These are phyloP conservation scores for Beauveria australis DNA, from an alignment of 2,329 filamentous ascomycete species.

Conservation along the genomic window DNA sequence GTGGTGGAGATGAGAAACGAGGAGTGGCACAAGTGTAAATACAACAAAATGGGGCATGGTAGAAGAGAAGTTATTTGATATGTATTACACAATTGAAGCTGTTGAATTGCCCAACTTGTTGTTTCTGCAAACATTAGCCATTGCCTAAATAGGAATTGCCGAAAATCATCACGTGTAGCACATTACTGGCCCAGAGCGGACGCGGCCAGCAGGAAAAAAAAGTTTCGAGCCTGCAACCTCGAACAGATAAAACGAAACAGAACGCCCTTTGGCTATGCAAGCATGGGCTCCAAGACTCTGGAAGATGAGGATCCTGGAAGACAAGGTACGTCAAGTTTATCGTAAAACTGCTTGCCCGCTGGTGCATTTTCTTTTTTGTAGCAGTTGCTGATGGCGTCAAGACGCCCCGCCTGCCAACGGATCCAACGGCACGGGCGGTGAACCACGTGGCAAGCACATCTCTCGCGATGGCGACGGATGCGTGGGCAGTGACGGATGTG, in stretches of 20 bases:
- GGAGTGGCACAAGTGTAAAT: too few species aligned
- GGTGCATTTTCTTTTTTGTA: neutral
- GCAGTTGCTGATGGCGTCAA: neutral
- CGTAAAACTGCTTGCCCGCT: neutral
- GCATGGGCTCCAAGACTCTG: constrained; percentile 11
- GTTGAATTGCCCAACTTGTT: neutral
- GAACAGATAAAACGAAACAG: neutral
- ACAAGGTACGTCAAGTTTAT: constrained; percentile 3
- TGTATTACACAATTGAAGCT: neutral
- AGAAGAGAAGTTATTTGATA: too few species aligned
- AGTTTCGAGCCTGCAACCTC: neutral
- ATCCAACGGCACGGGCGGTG: constrained; percentile 4
- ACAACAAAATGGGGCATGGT: too few species aligned
- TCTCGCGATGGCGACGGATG: constrained; percentile 10
- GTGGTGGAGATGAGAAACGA: neutral
- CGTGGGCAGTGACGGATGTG: constrained; percentile 6
- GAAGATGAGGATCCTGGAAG: constrained; percentile 10
- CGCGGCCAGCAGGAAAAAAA: neutral
- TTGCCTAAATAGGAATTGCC: neutral
- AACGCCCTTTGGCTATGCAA: constrained; percentile 3
- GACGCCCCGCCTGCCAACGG: constrained; percentile 8
- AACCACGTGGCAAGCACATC: constrained; percentile 8
- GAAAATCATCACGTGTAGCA: neutral
- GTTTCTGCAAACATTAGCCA: neutral
- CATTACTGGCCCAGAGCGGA: neutral